phyloP scores from a whole-genome alignment of 768 basidiomycete genomes.

The Tulasnella sp. region DNA sequence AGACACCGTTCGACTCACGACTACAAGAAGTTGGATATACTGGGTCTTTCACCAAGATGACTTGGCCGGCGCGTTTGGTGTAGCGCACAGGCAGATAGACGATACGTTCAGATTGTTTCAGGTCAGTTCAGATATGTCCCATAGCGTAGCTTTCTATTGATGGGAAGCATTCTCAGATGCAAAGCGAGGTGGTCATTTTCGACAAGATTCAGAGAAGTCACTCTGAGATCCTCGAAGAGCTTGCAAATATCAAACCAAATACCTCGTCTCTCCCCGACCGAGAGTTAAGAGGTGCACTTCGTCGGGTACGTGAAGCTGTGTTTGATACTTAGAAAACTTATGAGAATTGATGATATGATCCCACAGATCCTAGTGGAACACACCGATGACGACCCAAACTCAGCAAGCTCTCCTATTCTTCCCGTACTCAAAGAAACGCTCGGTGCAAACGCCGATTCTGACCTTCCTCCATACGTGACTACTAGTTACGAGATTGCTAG shows the following conservation, averaged over 20 bases:
- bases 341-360: not conserved
- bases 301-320: not conserved
- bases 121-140: not conserved
- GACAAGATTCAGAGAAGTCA: constrained; percentile 5
- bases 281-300: not conserved
- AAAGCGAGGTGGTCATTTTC: not conserved
- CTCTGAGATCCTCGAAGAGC: not conserved
- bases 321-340: not conserved
- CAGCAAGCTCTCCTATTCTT: not conserved
- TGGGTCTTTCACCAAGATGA: constrained; percentile 3
- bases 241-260: not conserved
- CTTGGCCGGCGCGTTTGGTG: not conserved
- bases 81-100: not conserved
- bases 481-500: not conserved
- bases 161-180: not conserved
- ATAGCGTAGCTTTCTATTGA: not conserved
- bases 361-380: not conserved
- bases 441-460: not conserved
- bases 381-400: not conserved
- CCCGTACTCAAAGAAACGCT: not conserved
- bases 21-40: not conserved
- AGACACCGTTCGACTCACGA: not conserved
- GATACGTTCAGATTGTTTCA: not conserved
- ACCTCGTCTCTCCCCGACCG: not conserved
- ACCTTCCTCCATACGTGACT: not conserved